Base-by-base conservation (phyloP, 2,329 filamentous ascomycete species). In the Sporothrix globosa region DNA sequence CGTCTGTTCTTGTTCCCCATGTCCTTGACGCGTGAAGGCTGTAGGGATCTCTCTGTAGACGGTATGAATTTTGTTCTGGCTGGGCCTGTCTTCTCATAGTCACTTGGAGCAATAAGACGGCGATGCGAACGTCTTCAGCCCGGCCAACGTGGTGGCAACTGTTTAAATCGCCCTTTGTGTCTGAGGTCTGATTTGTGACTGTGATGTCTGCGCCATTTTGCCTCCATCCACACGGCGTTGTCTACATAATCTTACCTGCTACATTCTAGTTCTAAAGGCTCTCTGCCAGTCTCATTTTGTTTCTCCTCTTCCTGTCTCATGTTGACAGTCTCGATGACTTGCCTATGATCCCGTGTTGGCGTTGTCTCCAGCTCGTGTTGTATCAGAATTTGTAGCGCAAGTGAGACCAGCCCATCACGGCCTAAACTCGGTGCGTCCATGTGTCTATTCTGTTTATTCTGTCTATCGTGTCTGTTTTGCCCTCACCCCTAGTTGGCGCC, bases 351-450 rank as follows among this genome's bases (percentile, higher is more conserved):
- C n/a, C 11, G 10, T 7, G 14, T 41, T 30, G 27, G 11, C 63
- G 17, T 0, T 68, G 27, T 17, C 53, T 68, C n/a, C 24, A 46
- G 19, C 19, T n/a, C 39, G 17, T 11, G 30, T 68, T 68, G 19
- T 21, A 11, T 60, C n/a, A 41, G 17, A 50, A 13, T 61, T n/a
- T 41, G 21, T 44, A 11, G 19, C 48, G 4, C 13, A 14, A 2
- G 63, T 53, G 63, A 66, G 27, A 66, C 46, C 60, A 52, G 27
- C 24, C 44, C 27, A 66, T 44, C 30, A 66, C 63, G 63, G 63
- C 46, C 46, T 24, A 41, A 53, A 24, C 27, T 66, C 63, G 63
- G 46, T 66, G 63, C 46, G 27, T 41, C 63, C 63, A 52, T 66
- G 44, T 48, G 41, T 50, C 41, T 4, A 44, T 14, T 4, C 19